These are phyloP conservation scores for Microthlaspi erraticum DNA, from an alignment of 345 rosid species.

Conservation along the genomic window DNA sequence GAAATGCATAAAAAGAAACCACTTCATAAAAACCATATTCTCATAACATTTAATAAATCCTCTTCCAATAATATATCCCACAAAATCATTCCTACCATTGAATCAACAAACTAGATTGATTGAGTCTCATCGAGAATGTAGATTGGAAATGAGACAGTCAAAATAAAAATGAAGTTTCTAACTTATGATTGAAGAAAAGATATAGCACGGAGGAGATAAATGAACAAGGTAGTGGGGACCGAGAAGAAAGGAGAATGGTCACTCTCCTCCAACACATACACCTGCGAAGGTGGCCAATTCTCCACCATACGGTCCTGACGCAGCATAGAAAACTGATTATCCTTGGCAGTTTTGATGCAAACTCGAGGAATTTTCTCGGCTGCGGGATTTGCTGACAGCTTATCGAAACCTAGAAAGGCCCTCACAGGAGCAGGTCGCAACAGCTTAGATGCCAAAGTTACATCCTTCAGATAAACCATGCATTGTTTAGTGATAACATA, in stretches of 20 bases:
- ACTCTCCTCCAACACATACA: conserved; percentile 42
- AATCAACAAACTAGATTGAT: not conserved
- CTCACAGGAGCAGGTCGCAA: conserved; percentile 41
- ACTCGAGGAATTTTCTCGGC: conserved; percentile 47
- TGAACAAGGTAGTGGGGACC: conserved; percentile 42
- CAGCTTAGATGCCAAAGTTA: conserved; percentile 41
- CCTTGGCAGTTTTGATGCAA: conserved; percentile 45
- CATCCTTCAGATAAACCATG: conserved; percentile 39
- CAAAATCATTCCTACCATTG: not conserved
- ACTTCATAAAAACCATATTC: not conserved
- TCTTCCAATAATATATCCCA: not conserved
- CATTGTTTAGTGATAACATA: not conserved
- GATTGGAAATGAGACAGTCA: not conserved
- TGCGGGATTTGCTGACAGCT: conserved; percentile 29
- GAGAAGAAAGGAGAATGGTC: conserved; percentile 54
- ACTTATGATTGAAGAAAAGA: conserved; percentile 17
- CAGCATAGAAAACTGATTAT: conserved; percentile 26
- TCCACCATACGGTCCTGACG: conserved; percentile 43
- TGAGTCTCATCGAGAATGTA: not conserved
- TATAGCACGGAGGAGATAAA: conserved; percentile 39
- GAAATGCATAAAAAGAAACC: not conserved
- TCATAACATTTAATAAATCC: not conserved
- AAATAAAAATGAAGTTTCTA: not conserved
- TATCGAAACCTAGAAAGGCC: conserved; percentile 24
- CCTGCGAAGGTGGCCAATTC: conserved; percentile 50